phyloP scores from a whole-genome alignment of 805 yeast genomes.

The Myxozyma neotropica region DNA sequence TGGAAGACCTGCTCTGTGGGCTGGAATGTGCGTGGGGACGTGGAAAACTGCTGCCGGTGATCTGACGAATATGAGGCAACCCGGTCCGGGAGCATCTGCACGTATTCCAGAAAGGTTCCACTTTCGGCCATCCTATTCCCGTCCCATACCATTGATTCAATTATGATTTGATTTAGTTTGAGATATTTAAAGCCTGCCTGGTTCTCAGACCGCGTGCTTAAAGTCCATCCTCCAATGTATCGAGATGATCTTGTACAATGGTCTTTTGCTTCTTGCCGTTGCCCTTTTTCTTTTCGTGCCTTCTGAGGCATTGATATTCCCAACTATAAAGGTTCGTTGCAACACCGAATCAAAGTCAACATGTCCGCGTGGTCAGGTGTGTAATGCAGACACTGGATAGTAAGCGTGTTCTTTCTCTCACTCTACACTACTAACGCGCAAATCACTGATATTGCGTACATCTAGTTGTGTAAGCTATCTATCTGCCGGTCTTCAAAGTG shows the following conservation, averaged over 20 bases:
- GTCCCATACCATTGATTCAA: too few relatives aligned
- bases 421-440: background rate
- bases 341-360: background rate
- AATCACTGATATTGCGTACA: background rate
- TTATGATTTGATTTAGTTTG: too few relatives aligned
- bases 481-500: background rate
- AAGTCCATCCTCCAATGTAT: background rate
- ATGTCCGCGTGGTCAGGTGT: conserved; percentile 22
- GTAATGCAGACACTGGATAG: conserved; percentile 6
- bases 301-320: conserved; percentile 12
- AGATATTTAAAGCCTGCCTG: too few relatives aligned
- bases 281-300: background rate
- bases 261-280: background rate
- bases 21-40: too few relatives aligned
- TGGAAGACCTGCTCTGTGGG: too few relatives aligned
- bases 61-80: too few relatives aligned
- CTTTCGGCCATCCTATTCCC: too few relatives aligned
- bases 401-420: background rate
- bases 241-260: background rate
- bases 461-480: background rate
- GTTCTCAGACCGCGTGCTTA: too few relatives aligned
- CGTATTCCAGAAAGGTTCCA: too few relatives aligned
- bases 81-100: too few relatives aligned
- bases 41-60: too few relatives aligned
- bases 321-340: conserved; percentile 9